Conservation (phyloP, 192 early-diverging fungal genomes). For the Blastocladiella britannica region DNA sequence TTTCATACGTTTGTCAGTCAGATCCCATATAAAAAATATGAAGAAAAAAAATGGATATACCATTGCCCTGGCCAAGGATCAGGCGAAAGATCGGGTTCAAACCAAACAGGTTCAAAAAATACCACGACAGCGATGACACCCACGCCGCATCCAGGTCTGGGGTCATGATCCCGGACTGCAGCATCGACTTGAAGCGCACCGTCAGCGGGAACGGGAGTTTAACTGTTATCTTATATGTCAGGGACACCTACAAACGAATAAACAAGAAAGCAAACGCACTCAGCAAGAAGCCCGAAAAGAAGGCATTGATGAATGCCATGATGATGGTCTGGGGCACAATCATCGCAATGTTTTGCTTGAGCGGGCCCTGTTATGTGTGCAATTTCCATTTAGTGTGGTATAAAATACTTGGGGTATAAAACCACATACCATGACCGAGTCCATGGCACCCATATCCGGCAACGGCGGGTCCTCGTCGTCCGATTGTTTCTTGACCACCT, state of each 20-base stretch:
- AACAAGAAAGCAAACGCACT: slow-evolving; percentile 29
- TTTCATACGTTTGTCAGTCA: not conserved
- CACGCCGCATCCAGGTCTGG: slow-evolving; percentile 91
- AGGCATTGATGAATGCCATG: slow-evolving; percentile 98
- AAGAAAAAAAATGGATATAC: slow-evolving; percentile 13
- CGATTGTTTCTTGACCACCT: slow-evolving; percentile 15
- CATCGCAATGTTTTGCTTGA: slow-evolving; percentile 95
- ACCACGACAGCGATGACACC: slow-evolving; percentile 96
- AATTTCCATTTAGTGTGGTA: no score
- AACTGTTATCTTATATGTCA: slow-evolving; percentile 25
- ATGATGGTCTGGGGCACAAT: slow-evolving; percentile 96
- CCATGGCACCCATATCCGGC: slow-evolving; percentile 81
- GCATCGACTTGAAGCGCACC: slow-evolving; percentile 91
- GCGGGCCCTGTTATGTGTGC: no score
- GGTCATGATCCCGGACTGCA: slow-evolving; percentile 87
- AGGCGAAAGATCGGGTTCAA: slow-evolving; percentile 76
- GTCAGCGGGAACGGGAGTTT: slow-evolving; percentile 93
- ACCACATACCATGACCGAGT: slow-evolving; percentile 95
- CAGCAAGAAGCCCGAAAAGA: slow-evolving; percentile 92
- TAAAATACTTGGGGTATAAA: no score
- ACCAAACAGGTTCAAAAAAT: slow-evolving; percentile 94
- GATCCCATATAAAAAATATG: not conserved
- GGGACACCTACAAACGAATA: slow-evolving; percentile 1
- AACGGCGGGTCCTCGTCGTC: slow-evolving; percentile 51
- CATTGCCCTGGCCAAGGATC: slow-evolving; percentile 74